Conservation (phyloP, 2,329 filamentous ascomycete genomes). For the Ophiosphaerella narmari region DNA sequence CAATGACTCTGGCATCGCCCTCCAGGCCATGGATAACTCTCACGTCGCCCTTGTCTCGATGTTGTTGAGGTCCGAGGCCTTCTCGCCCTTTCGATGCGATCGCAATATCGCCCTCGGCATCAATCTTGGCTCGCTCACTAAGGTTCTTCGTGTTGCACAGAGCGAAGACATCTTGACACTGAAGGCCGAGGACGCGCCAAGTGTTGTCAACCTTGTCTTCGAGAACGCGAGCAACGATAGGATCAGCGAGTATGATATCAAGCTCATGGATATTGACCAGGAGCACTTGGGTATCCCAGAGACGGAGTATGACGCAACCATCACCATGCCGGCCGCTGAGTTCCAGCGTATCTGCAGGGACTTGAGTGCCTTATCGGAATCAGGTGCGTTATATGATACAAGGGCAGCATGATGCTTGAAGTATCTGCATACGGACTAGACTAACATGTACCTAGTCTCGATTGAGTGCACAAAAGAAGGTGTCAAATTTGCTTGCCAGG, state of each 20-base stretch:
- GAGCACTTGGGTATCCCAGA: conserved; percentile 98
- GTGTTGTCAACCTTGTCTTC: conserved; percentile 93
- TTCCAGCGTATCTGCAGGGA: conserved; percentile 96
- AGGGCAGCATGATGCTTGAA: neutral
- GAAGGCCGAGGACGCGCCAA: conserved; percentile 96
- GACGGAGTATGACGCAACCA: conserved; percentile 94
- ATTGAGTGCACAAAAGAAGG: conserved; percentile 98
- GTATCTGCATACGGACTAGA: conserved; percentile 1
- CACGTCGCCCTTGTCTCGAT: conserved; percentile 99
- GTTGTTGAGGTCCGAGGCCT: conserved; percentile 94
- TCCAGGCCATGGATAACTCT: conserved; percentile 99
- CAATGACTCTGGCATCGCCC: conserved; percentile 98
- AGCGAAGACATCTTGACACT: conserved; percentile 93
- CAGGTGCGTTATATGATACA: conserved; percentile 65
- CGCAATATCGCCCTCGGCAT: conserved; percentile 98
- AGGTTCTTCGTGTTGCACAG: conserved; percentile 92
- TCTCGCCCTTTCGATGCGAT: conserved; percentile 95
- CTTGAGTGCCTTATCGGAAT: conserved; percentile 89
- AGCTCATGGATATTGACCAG: conserved; percentile 99
- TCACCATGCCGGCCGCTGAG: conserved; percentile 84
- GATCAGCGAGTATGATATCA: conserved; percentile 98
- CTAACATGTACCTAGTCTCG: conserved; percentile 64
- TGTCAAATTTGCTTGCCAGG: conserved; percentile 89
- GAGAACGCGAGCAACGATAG: conserved; percentile 88
- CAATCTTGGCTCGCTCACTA: conserved; percentile 94